These are phyloP conservation scores for Yamadazyma phyllophila DNA, from an alignment of 805 yeast genomes.

Conservation along the genomic window DNA sequence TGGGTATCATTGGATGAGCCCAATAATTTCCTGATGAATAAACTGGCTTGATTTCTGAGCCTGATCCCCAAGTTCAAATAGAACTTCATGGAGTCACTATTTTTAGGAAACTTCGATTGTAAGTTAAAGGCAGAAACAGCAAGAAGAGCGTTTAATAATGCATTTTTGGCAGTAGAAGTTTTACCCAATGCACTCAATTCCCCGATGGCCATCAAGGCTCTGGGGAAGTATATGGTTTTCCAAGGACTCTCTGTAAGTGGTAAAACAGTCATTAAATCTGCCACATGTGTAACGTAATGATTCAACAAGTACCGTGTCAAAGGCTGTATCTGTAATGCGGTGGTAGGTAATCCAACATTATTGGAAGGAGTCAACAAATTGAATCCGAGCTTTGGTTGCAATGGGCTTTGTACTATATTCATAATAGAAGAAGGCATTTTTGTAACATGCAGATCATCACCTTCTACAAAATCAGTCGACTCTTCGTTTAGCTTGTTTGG, in stretches of 20 bases:
- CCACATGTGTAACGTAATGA: constrained; percentile 72
- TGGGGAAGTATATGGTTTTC: constrained; percentile 81
- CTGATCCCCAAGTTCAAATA: constrained; percentile 72
- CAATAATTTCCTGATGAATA: constrained; percentile 58
- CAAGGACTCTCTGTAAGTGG: constrained; percentile 78
- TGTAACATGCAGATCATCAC: constrained; percentile 33
- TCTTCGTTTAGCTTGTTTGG: constrained; percentile 23
- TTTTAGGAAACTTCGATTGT: constrained; percentile 67
- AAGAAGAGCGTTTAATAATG: constrained; percentile 70
- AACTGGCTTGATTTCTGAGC: constrained; percentile 70
- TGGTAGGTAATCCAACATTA: constrained; percentile 46
- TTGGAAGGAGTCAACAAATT: constrained; percentile 32
- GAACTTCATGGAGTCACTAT: constrained; percentile 63
- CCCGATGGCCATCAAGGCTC: constrained; percentile 80
- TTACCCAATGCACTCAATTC: constrained; percentile 72
- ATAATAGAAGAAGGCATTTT: constrained; percentile 55
- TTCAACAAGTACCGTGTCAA: constrained; percentile 68
- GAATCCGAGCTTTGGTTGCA: constrained; percentile 42
- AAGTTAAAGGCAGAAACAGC: constrained; percentile 82
- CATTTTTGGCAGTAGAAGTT: constrained; percentile 74
- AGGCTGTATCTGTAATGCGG: constrained; percentile 65
- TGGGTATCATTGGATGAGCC: constrained; percentile 31
- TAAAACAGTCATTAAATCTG: constrained; percentile 74
- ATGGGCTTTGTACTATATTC: constrained; percentile 43
- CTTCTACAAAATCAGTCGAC: constrained; percentile 25